Base-by-base conservation (phyloP, 2,329 filamentous ascomycete species). In the Curvularia lunata region DNA sequence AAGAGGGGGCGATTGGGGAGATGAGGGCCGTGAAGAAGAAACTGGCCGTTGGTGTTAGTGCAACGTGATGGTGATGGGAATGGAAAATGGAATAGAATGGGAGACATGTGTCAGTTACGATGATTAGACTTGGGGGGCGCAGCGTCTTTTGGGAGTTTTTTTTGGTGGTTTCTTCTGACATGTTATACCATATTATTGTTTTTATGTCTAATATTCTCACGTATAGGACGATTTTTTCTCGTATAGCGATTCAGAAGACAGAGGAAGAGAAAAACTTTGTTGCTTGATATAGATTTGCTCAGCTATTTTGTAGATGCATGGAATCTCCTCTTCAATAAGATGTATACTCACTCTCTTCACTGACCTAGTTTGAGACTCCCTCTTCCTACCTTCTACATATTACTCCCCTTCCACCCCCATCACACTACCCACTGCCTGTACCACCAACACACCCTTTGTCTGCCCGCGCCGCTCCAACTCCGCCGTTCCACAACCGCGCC, bases 21-120 rank as follows among this genome's bases (percentile, higher is more conserved):
- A 81, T 88, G 74, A 78, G 84, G 65, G 85, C 85, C 4, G 78
- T 80, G 68, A 87, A 86, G 77, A 81, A 74, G 74, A 80, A 74
- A 47, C 48, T 52, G 40, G 58, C 43, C 52, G 55, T 59, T n/a
- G 32, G 32, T n/a, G 16, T 37, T n/a, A 5, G 16, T 37, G 32
- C 12, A 16, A 37, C 32, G 1, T 37, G 4, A 37, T 37, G 16
- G 32, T n/a, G 16, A 37, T 37, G 32, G 27, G 7, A 37, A 37
- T n/a, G 32, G 32, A 6, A 37, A 30, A 37, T 37, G 32, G 27
- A 10, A 32, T 37, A 37, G 32, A 37, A 37, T n/a, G 32, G 32
- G 32, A n/a, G 7, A 32, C 5, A n/a, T 2, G n/a, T 37, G 32
- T 37, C 5, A 37, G 32, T 4, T 7, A 37, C n/a, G 5, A 4